Base-by-base conservation (phyloP, 1,284 basidiomycete species). In the Singerocomus inundabilis region DNA sequence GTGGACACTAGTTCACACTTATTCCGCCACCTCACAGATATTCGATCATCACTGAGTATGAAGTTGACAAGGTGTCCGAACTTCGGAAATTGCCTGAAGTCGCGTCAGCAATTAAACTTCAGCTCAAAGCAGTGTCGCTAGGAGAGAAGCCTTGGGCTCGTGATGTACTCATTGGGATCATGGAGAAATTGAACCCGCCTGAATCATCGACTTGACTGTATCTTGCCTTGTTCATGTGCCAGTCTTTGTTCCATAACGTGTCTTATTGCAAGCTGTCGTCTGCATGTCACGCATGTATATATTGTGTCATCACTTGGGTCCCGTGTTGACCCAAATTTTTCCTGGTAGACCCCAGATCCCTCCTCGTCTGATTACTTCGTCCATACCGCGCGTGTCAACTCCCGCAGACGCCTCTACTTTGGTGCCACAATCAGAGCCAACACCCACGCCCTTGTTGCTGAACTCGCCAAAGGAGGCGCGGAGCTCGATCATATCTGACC, bases 261-360 rank as follows among this genome's bases (percentile, higher is more conserved):
- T 54, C 30, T 24, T 10, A 41, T 31, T 30, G 8, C 26, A 34
- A 8, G 32, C 29, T 18, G 30, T 44, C 9, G n/a, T 40, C 34
- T 38, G 24, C 34, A 24, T 26, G 28, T 44, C 26, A 2, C 25
- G 18, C 16, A 12, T 44, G 28, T 40, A 43, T 40, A 9, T 11
- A 24, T 7, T 59, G 58, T 60, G 60, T 53, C 21, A 66, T 32
- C 21, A 21, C 21, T 36, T 63, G 34, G 36, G 45, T 32, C 60
- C 49, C 44, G 44, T 54, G 24, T 54, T 53, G 29, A 48, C 49
- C 66, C 68, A 70, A 33, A 68, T 53, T 54, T 58, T 67, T 38
- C 68, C 64, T 33, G 66, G 66, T 5, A 66, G 33, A 4, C 64
- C 61, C 68, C 68, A 66, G 29, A 66, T 52, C 9, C 64, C 64